Evolutionary conservation across 2,329 filamentous ascomycete genomes (phyloP).

Genomic region (Dactylellina sp.): DNA sequence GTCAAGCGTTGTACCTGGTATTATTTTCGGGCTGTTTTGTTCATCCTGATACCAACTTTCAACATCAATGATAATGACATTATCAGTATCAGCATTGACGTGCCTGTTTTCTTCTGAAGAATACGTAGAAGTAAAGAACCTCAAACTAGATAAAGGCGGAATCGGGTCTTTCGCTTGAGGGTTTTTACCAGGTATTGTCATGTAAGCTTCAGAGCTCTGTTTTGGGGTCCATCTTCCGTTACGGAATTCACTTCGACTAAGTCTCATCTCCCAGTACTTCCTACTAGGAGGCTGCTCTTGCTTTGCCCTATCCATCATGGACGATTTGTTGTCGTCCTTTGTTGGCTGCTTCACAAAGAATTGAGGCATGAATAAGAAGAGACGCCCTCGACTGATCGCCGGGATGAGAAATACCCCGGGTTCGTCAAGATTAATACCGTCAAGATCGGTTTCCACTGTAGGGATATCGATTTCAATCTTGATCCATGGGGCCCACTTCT

Average conservation of each 20-base stretch:
- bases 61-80: constrained; percentile 13
- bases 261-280: constrained; percentile 54
- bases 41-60: too few species aligned
- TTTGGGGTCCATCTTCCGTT: constrained; percentile 60
- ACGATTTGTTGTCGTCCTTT: background rate
- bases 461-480: constrained; percentile 59
- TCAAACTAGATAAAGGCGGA: background rate
- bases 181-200: background rate
- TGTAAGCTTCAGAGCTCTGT: constrained; percentile 15
- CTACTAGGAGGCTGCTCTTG: background rate
- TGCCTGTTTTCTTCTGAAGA: too few species aligned
- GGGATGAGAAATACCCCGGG: constrained; percentile 58
- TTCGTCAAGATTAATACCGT: background rate
- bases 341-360: constrained; percentile 21
- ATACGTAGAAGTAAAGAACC: too few species aligned
- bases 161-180: background rate
- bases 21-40: too few species aligned
- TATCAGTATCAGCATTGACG: too few species aligned
- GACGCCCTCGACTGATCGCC: constrained; percentile 33
- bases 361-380: constrained; percentile 58
- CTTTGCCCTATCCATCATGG: background rate
- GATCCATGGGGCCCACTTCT: constrained; percentile 57
- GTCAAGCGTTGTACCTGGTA: too few species aligned
- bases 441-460: constrained; percentile 29
- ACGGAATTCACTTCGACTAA: constrained; percentile 58